Evolutionary conservation across 345 rosid genomes (phyloP), one percentile per base, ranked within the genome.

Genomic region (Eucalyptus erythrocorys): DNA sequence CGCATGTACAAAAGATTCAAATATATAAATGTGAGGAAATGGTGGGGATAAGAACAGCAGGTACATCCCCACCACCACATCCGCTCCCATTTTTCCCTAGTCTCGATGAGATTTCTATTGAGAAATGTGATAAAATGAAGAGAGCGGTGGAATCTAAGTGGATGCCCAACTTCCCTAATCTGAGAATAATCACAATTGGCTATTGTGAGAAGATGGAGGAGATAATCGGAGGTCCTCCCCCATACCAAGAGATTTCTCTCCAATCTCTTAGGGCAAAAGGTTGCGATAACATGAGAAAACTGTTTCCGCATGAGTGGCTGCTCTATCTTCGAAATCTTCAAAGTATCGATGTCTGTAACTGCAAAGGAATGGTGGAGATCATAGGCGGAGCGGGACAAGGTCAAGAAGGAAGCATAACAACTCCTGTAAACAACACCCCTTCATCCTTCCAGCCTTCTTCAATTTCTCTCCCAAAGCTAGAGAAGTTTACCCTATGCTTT

Each of bases 221-320:
- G 30, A 57, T 24, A 57, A 24, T 57, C 6, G n/a, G n/a, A 57
- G 64, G 64, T 57, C 64, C n/a, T 57, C 14, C 14, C 1, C 13
- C n/a, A 10, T 24, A 10, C n/a, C 2, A 57, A 10, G 0, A 10
- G 1, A 57, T 57, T 57, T 57, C 64, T 57, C 64, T 57, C 6
- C 0, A 26, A 57, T 57, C n/a, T 26, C n/a, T 57, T 26, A 0
- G 0, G 1, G 64, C 10, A 57, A 0, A 0, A 0, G 0, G 0
- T 10, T 26, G n/a, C 1, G 0, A 2, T 1, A 26, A 57, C 64
- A 57, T 57, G 64, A 57, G 64, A 57, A 57, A 57, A n/a, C n/a
- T 57, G 64, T 0, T 57, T 57, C 0, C n/a, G n/a, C 0, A 26
- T 57, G 64, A 57, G 64, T 57, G 12, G 64, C n/a, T 57, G n/a